Conservation (phyloP, 495 filamentous ascomycete genomes). For the Penicillium paradoxum region DNA sequence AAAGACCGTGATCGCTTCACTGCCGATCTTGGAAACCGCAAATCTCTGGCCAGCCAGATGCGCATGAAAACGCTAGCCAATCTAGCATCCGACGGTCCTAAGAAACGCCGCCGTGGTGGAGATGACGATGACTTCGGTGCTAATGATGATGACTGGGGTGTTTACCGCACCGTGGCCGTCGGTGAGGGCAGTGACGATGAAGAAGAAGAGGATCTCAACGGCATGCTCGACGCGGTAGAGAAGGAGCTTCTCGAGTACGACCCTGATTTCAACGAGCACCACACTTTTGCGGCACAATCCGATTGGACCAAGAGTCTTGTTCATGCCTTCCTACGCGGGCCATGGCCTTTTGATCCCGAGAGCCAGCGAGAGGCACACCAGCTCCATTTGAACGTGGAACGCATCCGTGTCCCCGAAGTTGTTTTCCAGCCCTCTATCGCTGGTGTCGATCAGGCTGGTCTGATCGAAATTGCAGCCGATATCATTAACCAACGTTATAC, state of each 20-base stretch:
- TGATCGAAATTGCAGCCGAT: constrained; percentile 82
- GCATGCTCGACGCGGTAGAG: constrained; percentile 67
- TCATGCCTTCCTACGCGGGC: constrained; percentile 84
- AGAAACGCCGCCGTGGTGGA: constrained; percentile 72
- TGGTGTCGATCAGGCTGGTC: constrained; percentile 88
- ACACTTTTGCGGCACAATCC: constrained; percentile 83
- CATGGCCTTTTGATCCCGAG: constrained; percentile 76
- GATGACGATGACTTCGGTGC: constrained; percentile 93
- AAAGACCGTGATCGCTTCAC: constrained; percentile 91
- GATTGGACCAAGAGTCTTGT: constrained; percentile 91
- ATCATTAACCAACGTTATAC: constrained; percentile 76
- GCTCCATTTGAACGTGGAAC: constrained; percentile 92
- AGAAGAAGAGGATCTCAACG: constrained; percentile 79
- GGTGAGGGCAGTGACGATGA: constrained; percentile 71
- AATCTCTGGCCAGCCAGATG: constrained; percentile 90
- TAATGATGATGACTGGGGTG: constrained; percentile 95
- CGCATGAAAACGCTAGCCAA: constrained; percentile 99
- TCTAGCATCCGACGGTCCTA: constrained; percentile 84
- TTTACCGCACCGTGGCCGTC: constrained; percentile 86
- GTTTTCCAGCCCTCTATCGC: constrained; percentile 95
- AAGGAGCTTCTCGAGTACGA: constrained; percentile 81
- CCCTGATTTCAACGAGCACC: constrained; percentile 78
- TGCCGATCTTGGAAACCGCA: constrained; percentile 88
- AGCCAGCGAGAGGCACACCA: constrained; percentile 79
- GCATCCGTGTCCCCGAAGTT: constrained; percentile 93